Conservation (phyloP, 371 early-diverging fungal genomes). For the Mortierella sp. region DNA sequence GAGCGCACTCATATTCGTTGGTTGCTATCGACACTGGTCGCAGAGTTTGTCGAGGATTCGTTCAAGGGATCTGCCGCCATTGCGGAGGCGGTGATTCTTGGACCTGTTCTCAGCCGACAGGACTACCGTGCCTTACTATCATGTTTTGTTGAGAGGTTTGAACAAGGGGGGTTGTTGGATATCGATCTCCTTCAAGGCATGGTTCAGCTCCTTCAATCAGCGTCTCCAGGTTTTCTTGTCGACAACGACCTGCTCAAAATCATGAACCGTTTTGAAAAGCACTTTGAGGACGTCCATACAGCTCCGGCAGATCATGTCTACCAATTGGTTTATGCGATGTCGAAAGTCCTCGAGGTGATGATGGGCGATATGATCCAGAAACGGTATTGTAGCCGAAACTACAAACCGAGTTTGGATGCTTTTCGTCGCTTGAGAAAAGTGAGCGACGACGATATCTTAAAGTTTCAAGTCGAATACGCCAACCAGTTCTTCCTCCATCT, state of each 20-base stretch:
- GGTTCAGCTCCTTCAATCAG: not conserved
- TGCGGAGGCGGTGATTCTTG: not conserved
- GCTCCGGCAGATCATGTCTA: not conserved
- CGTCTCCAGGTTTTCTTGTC: not conserved
- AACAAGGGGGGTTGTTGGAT: not conserved
- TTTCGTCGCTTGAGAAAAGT: not conserved
- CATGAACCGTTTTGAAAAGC: not conserved
- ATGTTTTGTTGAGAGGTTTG: not conserved
- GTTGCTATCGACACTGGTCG: not conserved
- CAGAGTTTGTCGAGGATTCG: not conserved
- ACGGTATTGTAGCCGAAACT: not conserved
- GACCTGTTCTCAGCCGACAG: not conserved
- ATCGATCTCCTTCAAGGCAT: not conserved
- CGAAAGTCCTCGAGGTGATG: conserved; percentile 13
- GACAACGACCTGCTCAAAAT: not conserved
- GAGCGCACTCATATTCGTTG: not conserved
- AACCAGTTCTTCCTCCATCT: conserved; percentile 11
- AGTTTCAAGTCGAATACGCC: conserved; percentile 8
- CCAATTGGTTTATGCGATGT: not conserved
- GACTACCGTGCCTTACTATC: not conserved
- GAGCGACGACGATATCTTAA: not conserved
- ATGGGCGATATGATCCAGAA: not conserved
- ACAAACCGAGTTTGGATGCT: not conserved
- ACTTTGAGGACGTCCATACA: not conserved
- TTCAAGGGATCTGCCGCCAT: not conserved